Evolutionary conservation across 495 filamentous ascomycete species (phyloP), one percentile per base, ranked within the genome.

Genomic region (Podospora pseudoanserina): DNA sequence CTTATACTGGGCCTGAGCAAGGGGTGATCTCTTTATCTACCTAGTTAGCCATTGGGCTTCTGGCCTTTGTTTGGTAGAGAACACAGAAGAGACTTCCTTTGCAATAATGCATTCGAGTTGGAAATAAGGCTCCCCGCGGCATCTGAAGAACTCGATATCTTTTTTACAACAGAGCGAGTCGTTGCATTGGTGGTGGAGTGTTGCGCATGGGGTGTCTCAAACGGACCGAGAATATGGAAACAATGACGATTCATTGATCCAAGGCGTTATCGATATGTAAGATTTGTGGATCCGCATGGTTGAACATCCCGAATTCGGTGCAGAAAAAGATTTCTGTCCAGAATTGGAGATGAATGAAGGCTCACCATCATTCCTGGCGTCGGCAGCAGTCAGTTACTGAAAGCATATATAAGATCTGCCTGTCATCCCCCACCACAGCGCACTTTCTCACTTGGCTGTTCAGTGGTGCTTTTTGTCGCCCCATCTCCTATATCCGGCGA

Each of bases 401-500:
- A 59, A 59, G 26, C 56, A 59, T 27, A 59, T 27, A 59, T 23
- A 59, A 5, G 3, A 7, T 7, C 30, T 32, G 30, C 30, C 30
- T 18, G 13, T 49, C 39, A 16, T 49, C 9, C 39, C 23, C 23
- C 23, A 23, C 1, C 23, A 23, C 23, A 23, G 23, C 23, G 23
- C 23, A 23, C 23, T 23, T 23, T 23, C 23, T 23, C 23, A 23
- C 23, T 23, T 23, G 23, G 23, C 23, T 23, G 23, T 23, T 23
- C 23, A 23, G 23, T 23, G 3, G 34, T 39, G 34, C 23, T 39
- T 9, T 49, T 49, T 11, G 26, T 59, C 19, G 26, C 13, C 1
- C 23, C 18, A 27, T 54, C 13, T 34, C 30, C 19, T 62, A 65
- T 59, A 64, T 68, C 66, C 66, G 69, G 66, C 66, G 69, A 71